Percentiles rank a stretch among this genome's conserved stretches.
Evolutionary conservation across 2,329 filamentous ascomycete species (phyloP).

Genomic region (Beauveria australis): DNA sequence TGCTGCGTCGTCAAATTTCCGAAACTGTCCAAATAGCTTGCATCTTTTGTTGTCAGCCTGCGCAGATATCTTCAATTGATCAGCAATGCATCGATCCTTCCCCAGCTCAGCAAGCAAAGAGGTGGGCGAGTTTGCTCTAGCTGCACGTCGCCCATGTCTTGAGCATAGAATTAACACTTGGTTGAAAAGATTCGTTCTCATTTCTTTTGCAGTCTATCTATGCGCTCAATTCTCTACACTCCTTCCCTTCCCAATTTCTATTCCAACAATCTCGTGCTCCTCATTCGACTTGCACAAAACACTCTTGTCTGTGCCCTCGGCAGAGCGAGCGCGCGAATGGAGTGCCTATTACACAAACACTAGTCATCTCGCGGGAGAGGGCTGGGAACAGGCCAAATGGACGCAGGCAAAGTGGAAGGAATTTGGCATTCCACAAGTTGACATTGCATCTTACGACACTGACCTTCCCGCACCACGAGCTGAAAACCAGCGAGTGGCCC

Average conservation of each 20-base stretch:
- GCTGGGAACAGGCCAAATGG: slow-evolving; percentile 30
- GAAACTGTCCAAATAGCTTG: not conserved
- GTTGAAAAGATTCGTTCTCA: not conserved
- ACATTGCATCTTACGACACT: slow-evolving; percentile 18
- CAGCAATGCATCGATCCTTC: not conserved
- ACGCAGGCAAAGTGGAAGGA: slow-evolving; percentile 29
- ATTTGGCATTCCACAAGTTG: slow-evolving; percentile 18
- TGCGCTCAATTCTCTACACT: not conserved
- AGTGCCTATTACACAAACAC: slow-evolving; percentile 31
- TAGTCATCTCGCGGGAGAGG: slow-evolving; percentile 29
- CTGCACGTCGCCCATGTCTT: not conserved
- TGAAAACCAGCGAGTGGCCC: slow-evolving; percentile 14
- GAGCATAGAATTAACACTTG: not conserved
- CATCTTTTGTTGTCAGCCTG: not conserved
- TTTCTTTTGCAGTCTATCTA: not conserved
- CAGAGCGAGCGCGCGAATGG: slow-evolving; percentile 17
- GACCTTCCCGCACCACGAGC: slow-evolving; percentile 41
- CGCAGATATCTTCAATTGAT: not conserved
- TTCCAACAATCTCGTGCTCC: too few species aligned
- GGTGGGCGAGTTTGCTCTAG: not conserved
- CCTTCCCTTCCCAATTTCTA: not conserved
- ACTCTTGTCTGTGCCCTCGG: not conserved
- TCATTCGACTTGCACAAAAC: not conserved
- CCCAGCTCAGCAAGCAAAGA: not conserved
- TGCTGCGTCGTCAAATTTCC: not conserved